These are phyloP conservation scores for Areca catechu DNA, from an alignment of 176 grass and related monocot species.

Conservation along the genomic window DNA sequence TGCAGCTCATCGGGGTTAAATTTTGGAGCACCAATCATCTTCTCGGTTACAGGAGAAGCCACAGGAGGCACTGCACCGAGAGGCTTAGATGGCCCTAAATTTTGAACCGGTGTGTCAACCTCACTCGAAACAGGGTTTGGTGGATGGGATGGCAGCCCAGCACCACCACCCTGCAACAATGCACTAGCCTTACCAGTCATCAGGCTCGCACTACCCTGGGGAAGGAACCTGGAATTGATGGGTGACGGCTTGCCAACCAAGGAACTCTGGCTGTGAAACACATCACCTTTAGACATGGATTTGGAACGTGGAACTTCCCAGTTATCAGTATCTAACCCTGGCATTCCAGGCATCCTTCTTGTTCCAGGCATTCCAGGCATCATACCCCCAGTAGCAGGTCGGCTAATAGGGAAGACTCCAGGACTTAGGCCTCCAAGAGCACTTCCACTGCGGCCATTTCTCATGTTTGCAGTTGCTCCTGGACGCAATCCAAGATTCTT, in stretches of 20 bases:
- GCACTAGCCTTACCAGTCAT: slow-evolving; percentile 69
- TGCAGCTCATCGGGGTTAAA: slow-evolving; percentile 35
- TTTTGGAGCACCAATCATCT: slow-evolving; percentile 32
- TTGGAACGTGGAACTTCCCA: slow-evolving; percentile 89
- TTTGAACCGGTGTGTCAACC: slow-evolving; percentile 27
- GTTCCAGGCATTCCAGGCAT: slow-evolving; percentile 96
- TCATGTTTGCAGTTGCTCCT: slow-evolving; percentile 51
- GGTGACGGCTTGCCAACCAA: slow-evolving; percentile 32
- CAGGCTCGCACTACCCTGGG: slow-evolving; percentile 55
- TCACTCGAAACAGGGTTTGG: slow-evolving; percentile 18
- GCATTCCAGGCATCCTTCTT: slow-evolving; percentile 99
- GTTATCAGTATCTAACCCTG: slow-evolving; percentile 71
- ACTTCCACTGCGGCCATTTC: slow-evolving; percentile 39
- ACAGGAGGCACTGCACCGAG: slow-evolving; percentile 25
- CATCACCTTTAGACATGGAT: slow-evolving; percentile 63
- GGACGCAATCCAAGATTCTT: slow-evolving; percentile 73
- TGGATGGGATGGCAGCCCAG: slow-evolving; percentile 25
- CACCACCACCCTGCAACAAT: slow-evolving; percentile 34
- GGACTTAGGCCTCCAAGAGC: slow-evolving; percentile 48
- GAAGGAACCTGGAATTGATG: slow-evolving; percentile 65
- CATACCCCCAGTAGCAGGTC: slow-evolving; percentile 74
- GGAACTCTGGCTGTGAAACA: slow-evolving; percentile 22
- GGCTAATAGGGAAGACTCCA: slow-evolving; percentile 41
- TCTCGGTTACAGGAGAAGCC: slow-evolving; percentile 19
- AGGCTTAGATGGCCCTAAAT: slow-evolving; percentile 28